A percentile compares a stretch with the other conserved stretches of the same genome.
phyloP scores from a whole-genome alignment of 148 eudicot species.

The Cornus florida region DNA sequence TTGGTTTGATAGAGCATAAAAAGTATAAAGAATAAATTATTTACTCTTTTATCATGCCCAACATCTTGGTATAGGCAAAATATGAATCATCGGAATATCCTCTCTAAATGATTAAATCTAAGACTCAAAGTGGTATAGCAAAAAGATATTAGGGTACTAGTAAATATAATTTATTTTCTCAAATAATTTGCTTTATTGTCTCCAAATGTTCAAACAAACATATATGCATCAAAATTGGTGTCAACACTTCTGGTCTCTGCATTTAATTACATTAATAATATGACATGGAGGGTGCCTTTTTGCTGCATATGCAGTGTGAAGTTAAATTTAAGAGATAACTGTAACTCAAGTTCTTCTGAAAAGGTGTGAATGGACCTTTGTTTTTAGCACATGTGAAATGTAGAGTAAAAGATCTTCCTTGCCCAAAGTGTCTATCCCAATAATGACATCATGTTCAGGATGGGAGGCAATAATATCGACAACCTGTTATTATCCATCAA shows the following conservation, averaged over 20 bases:
- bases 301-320: neutral
- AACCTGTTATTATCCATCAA: slow-evolving; percentile 39
- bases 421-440: slow-evolving; percentile 72
- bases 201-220: neutral
- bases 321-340: neutral
- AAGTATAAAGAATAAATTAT: neutral
- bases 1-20: neutral
- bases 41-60: neutral
- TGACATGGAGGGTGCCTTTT: neutral
- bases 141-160: neutral
- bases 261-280: neutral
- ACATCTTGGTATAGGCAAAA: neutral
- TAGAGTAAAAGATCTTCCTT: slow-evolving; percentile 74
- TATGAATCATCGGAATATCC: neutral
- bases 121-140: neutral
- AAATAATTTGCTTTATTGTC: neutral
- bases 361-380: slow-evolving; percentile 42
- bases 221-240: neutral
- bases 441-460: slow-evolving; percentile 65
- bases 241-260: neutral
- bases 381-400: slow-evolving; percentile 53
- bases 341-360: neutral
- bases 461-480: slow-evolving; percentile 61
- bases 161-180: neutral
- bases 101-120: neutral